These are phyloP conservation scores for Acer saccharum DNA, from an alignment of 345 rosid species.

Conservation along the genomic window DNA sequence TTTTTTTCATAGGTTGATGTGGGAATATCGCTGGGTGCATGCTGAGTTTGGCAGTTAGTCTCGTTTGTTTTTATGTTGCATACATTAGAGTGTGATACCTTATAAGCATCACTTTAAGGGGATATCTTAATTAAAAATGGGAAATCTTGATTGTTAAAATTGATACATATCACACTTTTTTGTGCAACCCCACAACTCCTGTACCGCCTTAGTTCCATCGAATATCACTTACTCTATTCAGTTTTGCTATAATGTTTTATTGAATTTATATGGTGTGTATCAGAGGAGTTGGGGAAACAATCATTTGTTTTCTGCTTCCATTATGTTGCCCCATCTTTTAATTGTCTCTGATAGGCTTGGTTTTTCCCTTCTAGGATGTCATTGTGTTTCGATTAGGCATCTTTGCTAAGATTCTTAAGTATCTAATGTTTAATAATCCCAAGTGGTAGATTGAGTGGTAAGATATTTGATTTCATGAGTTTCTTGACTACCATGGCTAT, in stretches of 20 bases:
- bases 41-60: not conserved
- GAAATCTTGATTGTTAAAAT: not conserved
- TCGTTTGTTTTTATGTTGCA: not conserved
- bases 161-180: not conserved
- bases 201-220: too few relatives aligned
- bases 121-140: not conserved
- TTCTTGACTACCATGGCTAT: too few relatives aligned
- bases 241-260: not conserved
- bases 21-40: not conserved
- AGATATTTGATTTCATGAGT: too few relatives aligned
- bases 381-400: not conserved
- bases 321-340: not conserved
- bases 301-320: not conserved
- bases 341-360: not conserved
- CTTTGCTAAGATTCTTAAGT: too few relatives aligned
- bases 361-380: not conserved
- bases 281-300: not conserved
- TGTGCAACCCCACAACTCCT: not conserved
- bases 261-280: not conserved
- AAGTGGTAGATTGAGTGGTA: too few relatives aligned
- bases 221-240: not conserved
- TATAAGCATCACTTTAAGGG: not conserved
- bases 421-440: too few relatives aligned
- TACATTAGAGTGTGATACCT: not conserved
- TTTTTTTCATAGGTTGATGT: not conserved